Evolutionary conservation across 1,284 basidiomycete genomes (phyloP), one percentile per base, ranked within the genome.

Genomic region (Exsudoporus floridanus): DNA sequence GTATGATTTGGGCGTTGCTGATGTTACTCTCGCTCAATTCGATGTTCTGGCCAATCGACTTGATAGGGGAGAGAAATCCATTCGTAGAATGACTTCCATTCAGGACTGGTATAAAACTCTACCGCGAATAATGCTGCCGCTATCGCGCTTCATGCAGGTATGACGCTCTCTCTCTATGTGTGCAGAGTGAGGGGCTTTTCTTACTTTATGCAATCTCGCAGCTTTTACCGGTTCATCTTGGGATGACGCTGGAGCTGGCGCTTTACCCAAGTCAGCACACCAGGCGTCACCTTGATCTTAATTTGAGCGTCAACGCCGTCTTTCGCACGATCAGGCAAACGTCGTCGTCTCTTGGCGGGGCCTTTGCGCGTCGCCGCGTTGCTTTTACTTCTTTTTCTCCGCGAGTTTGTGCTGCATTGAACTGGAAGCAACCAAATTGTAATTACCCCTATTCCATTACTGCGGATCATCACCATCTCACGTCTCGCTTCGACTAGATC

Each of bases 351-450:
- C 65, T 76, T 7, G 81, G 80, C 46, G 76, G 74, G 37, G 71
- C 73, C n/a, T 70, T 74, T 52, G 73, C 74, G 45, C 80, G 83
- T 57, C 78, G 92, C 49, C 86, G 87, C 62, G 83, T 97, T 52
- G 83, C 93, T 13, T 92, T 98, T 67, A 88, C 87, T 43, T 94
- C 92, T 13, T 97, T 91, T 70, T 88, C 86, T 54, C 91, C 94
- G 12, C 88, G 90, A 61, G 82, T 93, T 4, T 95, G 93, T 70
- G 84, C 90, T 4, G 86, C 90, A 16, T 72, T 99, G 51, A 98
- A 99, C 70, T 98, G 97, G 95, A 99, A 99, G 74, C 97, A 99
- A 73, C 97, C 97, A 16, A 99, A 99, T 71, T 98, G 93, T 90
- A 73, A 70, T 81, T 70, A 40, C 46, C 43, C 50, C 53, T 52